Conservation (phyloP, 2,329 filamentous ascomycete species). For the Colletotrichum tropicicola region DNA sequence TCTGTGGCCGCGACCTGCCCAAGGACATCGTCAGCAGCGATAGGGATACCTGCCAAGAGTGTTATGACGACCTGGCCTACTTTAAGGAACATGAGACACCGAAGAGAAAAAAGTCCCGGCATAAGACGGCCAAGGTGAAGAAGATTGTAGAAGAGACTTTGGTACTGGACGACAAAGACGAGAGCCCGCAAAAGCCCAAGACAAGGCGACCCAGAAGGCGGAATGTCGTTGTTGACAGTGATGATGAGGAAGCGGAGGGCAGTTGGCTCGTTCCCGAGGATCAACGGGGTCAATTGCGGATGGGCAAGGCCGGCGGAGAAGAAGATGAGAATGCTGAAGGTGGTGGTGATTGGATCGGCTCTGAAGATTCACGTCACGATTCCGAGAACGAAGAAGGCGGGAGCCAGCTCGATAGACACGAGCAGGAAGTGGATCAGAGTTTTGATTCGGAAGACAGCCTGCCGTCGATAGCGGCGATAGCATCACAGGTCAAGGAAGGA, state of each 20-base stretch:
- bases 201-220: constrained; percentile 55
- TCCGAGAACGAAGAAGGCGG: constrained; percentile 64
- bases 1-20: constrained; percentile 78
- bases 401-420: constrained; percentile 59
- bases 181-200: constrained; percentile 32
- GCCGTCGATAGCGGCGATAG: constrained; percentile 46
- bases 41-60: constrained; percentile 74
- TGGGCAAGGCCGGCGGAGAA: constrained; percentile 83
- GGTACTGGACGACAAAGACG: constrained; percentile 15
- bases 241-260: constrained; percentile 75
- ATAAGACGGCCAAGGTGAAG: constrained; percentile 43
- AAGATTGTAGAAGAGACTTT: constrained; percentile 33
- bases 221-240: constrained; percentile 71
- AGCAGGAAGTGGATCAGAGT: constrained; percentile 40
- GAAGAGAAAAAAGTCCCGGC: constrained; percentile 49
- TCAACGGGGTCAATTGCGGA: constrained; percentile 65
- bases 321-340: constrained; percentile 90
- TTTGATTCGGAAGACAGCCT: constrained; percentile 45
- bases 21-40: constrained; percentile 51
- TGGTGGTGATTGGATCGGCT: constrained; percentile 80
- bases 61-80: constrained; percentile 76
- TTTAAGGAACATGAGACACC: constrained; percentile 59
- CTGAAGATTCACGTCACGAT: constrained; percentile 71
- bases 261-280: constrained; percentile 82
- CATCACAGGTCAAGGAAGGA: constrained; percentile 43